Base-by-base conservation (phyloP, 1,284 basidiomycete genomes). In the Ustilago bromivora region DNA sequence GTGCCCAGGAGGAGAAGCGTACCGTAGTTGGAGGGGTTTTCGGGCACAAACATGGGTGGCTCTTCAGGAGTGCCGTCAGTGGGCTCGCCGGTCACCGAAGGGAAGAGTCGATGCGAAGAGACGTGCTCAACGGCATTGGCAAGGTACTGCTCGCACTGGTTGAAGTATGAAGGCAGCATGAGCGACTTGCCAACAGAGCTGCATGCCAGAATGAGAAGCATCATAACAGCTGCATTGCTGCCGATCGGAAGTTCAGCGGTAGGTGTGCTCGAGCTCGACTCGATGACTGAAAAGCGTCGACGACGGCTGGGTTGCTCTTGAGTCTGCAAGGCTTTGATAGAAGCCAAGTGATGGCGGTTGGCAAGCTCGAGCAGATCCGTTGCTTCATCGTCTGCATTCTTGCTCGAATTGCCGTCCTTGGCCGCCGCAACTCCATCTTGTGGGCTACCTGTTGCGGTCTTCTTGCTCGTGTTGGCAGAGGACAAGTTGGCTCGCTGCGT, bases 81-180 rank as follows among this genome's bases (percentile, higher is more conserved):
- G 32, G 59, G 23, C 32, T 76, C 74, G 35, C 69, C 74, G 13
- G 31, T 69, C 31, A 61, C 53, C 9, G 74, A 71, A 7, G 74
- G 74, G 19, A 76, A 76, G 2, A 71, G 57, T 4, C 74, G 69
- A 35, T 71, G 69, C 10, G 66, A 63, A 7, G 74, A 71, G 13
- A 76, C 43, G 31, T 76, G 69, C 56, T 71, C 65, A 10, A 76
- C 66, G 17, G 74, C 74, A 47, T 76, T 69, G 17, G 69, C 65
- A 11, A 76, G 69, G 55, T 71, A 76, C 36, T 76, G 69, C 54
- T 76, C 74, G 62, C 69, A 71, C 57, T 76, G 74, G 35, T 76
- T 71, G 52, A 76, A 72, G 60, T 76, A 76, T 11, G 74, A 76
- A 1, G 74, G 69, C 46, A 76, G 57, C 74, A 76, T 76, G n/a